Percentiles rank a stretch among this genome's conserved stretches.
Evolutionary conservation across 352 stramenopile species (phyloP).

Genomic region (Globisporangium parvum): DNA sequence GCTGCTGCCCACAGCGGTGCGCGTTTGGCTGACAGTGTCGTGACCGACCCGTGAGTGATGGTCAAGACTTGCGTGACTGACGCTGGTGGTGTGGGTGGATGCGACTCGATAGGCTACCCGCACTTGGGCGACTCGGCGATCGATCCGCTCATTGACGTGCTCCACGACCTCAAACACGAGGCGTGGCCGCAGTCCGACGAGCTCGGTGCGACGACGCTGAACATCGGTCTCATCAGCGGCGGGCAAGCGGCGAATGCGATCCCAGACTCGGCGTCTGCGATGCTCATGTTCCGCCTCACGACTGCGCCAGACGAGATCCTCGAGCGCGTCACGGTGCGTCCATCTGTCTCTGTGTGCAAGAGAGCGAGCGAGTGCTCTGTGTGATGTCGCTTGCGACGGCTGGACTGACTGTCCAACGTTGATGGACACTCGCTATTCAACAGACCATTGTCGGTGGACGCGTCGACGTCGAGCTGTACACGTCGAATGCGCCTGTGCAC

Average conservation of each 20-base stretch:
- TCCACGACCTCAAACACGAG: constrained; percentile 78
- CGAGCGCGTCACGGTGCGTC: constrained; percentile 46
- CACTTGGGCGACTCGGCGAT: constrained; percentile 81
- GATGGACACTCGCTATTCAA: neutral
- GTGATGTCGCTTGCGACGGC: neutral
- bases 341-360: no score
- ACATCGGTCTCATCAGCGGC: constrained; percentile 78
- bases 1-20: constrained; percentile 75
- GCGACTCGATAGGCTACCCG: constrained; percentile 42
- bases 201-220: constrained; percentile 77
- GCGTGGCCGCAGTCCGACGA: constrained; percentile 73
- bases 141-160: constrained; percentile 77
- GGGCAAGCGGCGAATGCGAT: constrained; percentile 80
- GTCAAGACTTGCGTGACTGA: neutral
- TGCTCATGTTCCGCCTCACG: constrained; percentile 87
- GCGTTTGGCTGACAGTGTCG: neutral
- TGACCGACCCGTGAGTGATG: neutral
- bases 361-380: no score
- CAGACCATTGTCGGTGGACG: constrained; percentile 55
- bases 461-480: constrained; percentile 75
- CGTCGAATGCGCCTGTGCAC: constrained; percentile 73
- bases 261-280: constrained; percentile 75
- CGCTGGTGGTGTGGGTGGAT: no score
- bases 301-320: constrained; percentile 65
- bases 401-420: neutral